Percentiles rank a stretch among this genome's conserved stretches.
Conservation (phyloP, 352 stramenopile genomes). For the Pythium aristosporum region DNA sequence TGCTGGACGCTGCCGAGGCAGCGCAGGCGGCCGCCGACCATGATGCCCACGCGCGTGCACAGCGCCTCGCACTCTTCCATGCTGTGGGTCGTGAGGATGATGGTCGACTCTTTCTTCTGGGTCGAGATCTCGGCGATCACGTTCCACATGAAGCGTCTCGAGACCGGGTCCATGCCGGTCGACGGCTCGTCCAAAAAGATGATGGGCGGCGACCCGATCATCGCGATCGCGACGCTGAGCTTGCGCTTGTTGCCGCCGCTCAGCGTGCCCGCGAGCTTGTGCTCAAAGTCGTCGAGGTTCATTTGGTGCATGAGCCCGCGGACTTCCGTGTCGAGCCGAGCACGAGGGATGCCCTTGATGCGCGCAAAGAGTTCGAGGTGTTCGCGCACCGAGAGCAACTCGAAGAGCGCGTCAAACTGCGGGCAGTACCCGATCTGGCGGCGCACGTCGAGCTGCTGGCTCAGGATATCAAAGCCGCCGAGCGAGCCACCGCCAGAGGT, state of each 20-base stretch:
- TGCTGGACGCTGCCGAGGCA: constrained; percentile 91
- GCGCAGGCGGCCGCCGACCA: constrained; percentile 73
- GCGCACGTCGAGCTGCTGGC: constrained; percentile 65
- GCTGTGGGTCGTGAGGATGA: constrained; percentile 94
- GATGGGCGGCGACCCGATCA: constrained; percentile 92
- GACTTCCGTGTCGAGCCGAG: constrained; percentile 51
- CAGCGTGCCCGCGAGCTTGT: constrained; percentile 69
- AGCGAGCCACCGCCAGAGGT: constrained; percentile 51
- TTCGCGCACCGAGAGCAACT: constrained; percentile 81
- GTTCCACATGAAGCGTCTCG: constrained; percentile 94
- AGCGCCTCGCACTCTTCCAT: constrained; percentile 96
- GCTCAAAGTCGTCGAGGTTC: constrained; percentile 59
- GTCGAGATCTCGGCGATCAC: constrained; percentile 85
- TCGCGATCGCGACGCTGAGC: constrained; percentile 90
- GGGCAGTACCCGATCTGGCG: constrained; percentile 92
- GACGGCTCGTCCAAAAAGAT: constrained; percentile 92
- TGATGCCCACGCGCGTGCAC: constrained; percentile 94
- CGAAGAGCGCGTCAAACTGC: constrained; percentile 88
- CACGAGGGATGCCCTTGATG: constrained; percentile 83
- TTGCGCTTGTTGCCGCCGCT: constrained; percentile 93
- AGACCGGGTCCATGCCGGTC: constrained; percentile 92
- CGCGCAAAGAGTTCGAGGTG: constrained; percentile 87
- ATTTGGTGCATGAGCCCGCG: constrained; percentile 68
- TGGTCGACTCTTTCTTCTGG: constrained; percentile 61
- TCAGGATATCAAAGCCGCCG: constrained; percentile 71